phyloP scores from a whole-genome alignment of 2,329 filamentous ascomycete species.

The Falciphora oryzae region DNA sequence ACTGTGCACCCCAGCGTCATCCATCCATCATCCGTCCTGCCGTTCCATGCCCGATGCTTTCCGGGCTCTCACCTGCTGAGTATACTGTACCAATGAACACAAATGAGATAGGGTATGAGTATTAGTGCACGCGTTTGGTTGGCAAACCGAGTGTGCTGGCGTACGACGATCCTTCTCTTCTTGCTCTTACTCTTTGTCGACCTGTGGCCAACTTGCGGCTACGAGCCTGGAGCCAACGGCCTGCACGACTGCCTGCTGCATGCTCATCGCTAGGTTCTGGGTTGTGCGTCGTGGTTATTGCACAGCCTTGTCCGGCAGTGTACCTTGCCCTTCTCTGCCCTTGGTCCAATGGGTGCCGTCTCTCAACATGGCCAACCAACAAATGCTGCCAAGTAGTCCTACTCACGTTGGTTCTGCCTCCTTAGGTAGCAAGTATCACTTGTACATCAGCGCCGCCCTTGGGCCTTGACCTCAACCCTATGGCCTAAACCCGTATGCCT shows the following conservation, averaged over 20 bases:
- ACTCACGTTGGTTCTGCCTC: neutral
- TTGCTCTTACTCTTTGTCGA: no score
- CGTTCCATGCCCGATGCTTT: neutral
- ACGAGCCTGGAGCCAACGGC: no score
- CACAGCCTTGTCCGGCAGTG: neutral
- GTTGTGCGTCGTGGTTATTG: neutral
- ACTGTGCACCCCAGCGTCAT: no score
- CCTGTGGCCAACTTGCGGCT: no score
- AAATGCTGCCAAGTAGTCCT: neutral
- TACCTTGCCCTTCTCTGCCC: neutral
- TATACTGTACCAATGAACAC: neutral
- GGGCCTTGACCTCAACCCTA: no score
- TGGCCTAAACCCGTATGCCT: neutral
- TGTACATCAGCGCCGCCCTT: no score
- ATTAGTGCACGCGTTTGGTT: neutral
- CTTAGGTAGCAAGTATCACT: no score
- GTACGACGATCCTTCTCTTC: neutral
- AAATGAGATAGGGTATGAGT: no score
- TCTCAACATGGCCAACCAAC: neutral
- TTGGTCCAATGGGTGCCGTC: neutral
- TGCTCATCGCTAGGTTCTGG: neutral
- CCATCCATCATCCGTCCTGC: no score
- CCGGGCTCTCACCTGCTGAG: neutral
- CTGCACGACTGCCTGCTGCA: neutral
- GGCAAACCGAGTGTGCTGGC: neutral